Evolutionary conservation across 352 stramenopile genomes (phyloP), one percentile per base, ranked within the genome.

Genomic region (Pythium vanterpoolii): DNA sequence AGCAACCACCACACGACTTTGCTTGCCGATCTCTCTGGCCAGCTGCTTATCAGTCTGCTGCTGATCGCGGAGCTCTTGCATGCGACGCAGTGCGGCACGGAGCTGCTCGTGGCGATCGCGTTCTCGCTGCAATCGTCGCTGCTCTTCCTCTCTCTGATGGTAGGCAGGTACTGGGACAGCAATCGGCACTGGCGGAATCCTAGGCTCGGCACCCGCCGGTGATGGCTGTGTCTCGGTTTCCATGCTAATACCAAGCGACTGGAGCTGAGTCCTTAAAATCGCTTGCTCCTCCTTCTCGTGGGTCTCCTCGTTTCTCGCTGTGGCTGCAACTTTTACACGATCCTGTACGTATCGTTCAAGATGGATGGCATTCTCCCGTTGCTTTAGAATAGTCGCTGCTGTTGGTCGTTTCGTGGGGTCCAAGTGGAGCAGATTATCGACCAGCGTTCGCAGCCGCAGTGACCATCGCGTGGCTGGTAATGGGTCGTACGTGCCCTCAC

Each of bases 51-150:
- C 33, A 18, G 34, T 21, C 14, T 28, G 42, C 9, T 78, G 47
- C 39, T 79, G 51, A 2, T 69, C 46, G 0, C 67, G 60, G 16
- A 87, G 48, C 40, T 79, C 60, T 34, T 83, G 72, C 52, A 87
- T 56, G n/a, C 71, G 74, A 18, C 73, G 53, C 14, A 85, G 44
- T 1, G 68, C 77, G n/a, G 68, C 58, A 0, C 63, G 47, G 16
- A 87, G 48, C 21, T 79, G 74, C 16, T 78, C 68, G n/a, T 74
- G 71, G 4, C 68, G 64, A 27, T 83, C 73, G 13, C 54, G 61
- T 31, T 83, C 74, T 24, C 74, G 71, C 28, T 62, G 53, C 11
- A 21, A 33, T 1, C 72, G 33, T 39, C 59, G 55, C 16, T 43
- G 62, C 38, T 79, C 76, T 18, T 42, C 36, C 21, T 64, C 51